A percentile compares a stretch with the other conserved stretches of the same genome.
Conservation (phyloP, 1,139 yeast genomes). For the Trichomonascaceae sp. region DNA sequence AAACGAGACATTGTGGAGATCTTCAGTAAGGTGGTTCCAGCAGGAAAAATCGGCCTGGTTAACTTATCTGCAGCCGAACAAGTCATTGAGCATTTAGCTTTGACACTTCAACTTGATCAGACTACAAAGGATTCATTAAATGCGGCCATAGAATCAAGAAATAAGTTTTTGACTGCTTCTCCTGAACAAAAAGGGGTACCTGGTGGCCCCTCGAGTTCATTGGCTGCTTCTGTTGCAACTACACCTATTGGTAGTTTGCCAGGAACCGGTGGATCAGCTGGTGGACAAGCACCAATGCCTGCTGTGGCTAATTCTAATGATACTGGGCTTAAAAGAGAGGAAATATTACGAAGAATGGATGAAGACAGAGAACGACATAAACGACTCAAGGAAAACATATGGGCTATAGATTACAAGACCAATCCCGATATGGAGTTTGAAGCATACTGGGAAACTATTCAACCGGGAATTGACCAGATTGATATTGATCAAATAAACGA, state of each 20-base stretch:
- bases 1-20: conserved; percentile 47
- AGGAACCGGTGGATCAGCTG: background rate
- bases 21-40: conserved; percentile 48
- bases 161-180: conserved; percentile 2
- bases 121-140: background rate
- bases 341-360: conserved; percentile 71
- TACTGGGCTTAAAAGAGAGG: conserved; percentile 32
- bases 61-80: conserved; percentile 39
- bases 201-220: background rate
- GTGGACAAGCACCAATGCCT: background rate
- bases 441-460: conserved; percentile 46
- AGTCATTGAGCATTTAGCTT: conserved; percentile 22
- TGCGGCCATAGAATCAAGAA: background rate
- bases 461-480: conserved; percentile 38
- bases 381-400: conserved; percentile 64
- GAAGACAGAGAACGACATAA: conserved; percentile 84
- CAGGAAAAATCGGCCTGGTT: conserved; percentile 39
- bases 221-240: background rate
- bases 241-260: background rate
- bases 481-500: conserved; percentile 52
- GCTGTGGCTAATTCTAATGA: background rate
- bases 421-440: conserved; percentile 54
- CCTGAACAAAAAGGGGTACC: background rate
- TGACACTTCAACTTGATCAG: conserved; percentile 16
- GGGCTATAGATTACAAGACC: conserved; percentile 53